Conservation (phyloP, 371 early-diverging fungal species). For the Mortierella sp. region DNA sequence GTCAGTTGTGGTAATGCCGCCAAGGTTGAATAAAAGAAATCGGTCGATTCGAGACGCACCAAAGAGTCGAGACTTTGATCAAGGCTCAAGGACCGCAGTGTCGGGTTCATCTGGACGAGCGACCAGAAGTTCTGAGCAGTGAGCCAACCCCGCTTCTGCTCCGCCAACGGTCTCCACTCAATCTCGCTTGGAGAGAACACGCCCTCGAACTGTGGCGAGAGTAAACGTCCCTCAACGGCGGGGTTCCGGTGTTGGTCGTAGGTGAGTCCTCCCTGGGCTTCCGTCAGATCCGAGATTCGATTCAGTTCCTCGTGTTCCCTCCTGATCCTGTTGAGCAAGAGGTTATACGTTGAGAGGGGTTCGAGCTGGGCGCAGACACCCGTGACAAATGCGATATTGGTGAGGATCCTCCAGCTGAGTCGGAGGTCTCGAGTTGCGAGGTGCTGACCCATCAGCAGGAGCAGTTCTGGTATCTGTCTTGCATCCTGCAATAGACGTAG, state of each 20-base stretch:
- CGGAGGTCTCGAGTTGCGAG: neutral
- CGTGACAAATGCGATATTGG: neutral
- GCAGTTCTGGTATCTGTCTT: neutral
- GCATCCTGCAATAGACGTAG: neutral
- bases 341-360: neutral
- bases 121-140: constrained; percentile 1
- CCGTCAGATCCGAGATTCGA: neutral
- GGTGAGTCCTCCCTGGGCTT: neutral
- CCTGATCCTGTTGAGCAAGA: neutral
- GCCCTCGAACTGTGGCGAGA: neutral
- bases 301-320: neutral
- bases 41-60: neutral
- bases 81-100: neutral
- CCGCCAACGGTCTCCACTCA: neutral
- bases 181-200: neutral
- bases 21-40: neutral
- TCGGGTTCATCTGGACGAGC: neutral
- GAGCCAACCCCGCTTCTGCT: neutral
- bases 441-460: neutral
- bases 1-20: neutral
- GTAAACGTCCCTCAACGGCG: neutral
- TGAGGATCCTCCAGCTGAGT: neutral
- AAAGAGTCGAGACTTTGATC: constrained; percentile 1
- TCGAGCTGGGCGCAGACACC: neutral
- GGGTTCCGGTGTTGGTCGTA: neutral